These are phyloP conservation scores for Rosa multiflora DNA, from an alignment of 306 rosid genomes.

Conservation along the genomic window DNA sequence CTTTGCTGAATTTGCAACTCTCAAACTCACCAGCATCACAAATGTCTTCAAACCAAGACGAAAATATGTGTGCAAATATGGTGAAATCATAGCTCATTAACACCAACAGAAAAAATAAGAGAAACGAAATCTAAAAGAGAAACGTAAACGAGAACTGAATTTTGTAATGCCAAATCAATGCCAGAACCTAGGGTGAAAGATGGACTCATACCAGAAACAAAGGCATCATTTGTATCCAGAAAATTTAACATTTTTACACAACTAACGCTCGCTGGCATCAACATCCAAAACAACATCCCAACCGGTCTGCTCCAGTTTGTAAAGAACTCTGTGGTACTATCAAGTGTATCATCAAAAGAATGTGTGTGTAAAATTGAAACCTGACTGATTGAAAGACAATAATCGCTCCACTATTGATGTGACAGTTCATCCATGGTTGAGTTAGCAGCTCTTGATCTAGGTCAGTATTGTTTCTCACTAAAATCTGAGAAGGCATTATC, in stretches of 20 bases:
- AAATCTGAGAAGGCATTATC: slow-evolving; percentile 54
- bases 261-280: not conserved
- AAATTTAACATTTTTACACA: not conserved
- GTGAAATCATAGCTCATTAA: not conserved
- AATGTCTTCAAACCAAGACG: not conserved
- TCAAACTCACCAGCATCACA: not conserved
- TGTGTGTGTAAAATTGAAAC: slow-evolving; percentile 22
- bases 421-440: slow-evolving; percentile 30
- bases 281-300: slow-evolving; percentile 28
- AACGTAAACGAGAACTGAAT: not conserved
- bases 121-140: not conserved
- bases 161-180: slow-evolving; percentile 2
- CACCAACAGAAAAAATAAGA: not conserved
- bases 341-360: slow-evolving; percentile 8
- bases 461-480: slow-evolving; percentile 55
- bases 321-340: slow-evolving; percentile 28
- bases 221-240: not conserved
- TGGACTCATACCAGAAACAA: slow-evolving; percentile 13
- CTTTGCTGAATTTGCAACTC: not conserved
- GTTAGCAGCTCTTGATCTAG: slow-evolving; percentile 57
- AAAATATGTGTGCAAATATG: not conserved
- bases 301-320: slow-evolving; percentile 26
- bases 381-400: slow-evolving; percentile 35
- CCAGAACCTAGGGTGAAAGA: slow-evolving; percentile 11
- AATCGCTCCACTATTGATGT: slow-evolving; percentile 29